Evolutionary conservation across 441 rosid species (phyloP).

Genomic region (Gossypium gossypioides): DNA sequence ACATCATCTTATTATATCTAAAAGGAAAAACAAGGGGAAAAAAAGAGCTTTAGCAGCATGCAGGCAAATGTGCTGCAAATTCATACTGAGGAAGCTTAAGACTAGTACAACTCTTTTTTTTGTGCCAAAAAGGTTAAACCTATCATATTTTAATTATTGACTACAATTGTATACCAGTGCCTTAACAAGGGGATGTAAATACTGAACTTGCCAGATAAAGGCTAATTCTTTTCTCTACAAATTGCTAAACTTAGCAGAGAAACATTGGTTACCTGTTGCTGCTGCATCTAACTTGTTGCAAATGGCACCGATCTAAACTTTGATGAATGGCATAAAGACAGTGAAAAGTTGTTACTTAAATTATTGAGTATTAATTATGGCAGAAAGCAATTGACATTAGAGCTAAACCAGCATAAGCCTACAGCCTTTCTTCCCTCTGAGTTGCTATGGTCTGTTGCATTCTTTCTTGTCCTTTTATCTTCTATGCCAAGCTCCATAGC

Average conservation of each 20-base stretch:
- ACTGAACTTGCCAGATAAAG: constrained; percentile 10
- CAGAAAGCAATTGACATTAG: not conserved
- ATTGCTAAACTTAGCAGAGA: not conserved
- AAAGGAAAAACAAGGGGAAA: not conserved
- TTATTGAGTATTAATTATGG: not conserved
- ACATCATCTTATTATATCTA: not conserved
- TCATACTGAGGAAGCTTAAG: constrained; percentile 19
- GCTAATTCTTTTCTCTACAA: constrained; percentile 7
- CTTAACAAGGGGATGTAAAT: constrained; percentile 12
- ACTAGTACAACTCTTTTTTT: constrained; percentile 15
- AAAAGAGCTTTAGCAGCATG: constrained; percentile 6
- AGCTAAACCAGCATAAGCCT: not conserved
- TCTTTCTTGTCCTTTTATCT: not conserved
- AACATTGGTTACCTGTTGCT: not conserved
- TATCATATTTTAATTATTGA: constrained; percentile 14
- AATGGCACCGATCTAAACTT: not conserved
- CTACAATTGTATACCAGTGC: constrained; percentile 16
- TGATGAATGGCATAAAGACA: not conserved
- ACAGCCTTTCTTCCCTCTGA: not conserved
- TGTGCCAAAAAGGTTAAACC: constrained; percentile 11
- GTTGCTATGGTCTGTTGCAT: not conserved
- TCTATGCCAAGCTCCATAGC: not conserved
- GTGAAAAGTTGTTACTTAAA: not conserved
- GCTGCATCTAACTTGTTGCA: not conserved
- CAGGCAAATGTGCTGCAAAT: constrained; percentile 23